phyloP scores from a whole-genome alignment of 2,329 filamentous ascomycete genomes.

The Talaromyces sp. region DNA sequence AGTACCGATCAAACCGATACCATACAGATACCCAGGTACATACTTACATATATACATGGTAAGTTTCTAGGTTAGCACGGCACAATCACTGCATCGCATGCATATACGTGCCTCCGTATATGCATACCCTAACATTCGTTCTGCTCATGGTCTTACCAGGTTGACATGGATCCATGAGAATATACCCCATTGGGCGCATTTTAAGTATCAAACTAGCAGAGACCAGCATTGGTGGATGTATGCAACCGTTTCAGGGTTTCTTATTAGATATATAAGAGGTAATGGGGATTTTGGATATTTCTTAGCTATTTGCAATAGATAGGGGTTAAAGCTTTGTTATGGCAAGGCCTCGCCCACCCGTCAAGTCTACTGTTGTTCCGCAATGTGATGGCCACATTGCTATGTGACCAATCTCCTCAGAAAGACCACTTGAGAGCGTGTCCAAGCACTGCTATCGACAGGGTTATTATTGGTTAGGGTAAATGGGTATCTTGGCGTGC shows the following conservation, averaged over 20 bases:
- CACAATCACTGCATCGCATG: neutral
- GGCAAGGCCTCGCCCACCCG: too few species aligned
- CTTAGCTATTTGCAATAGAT: neutral
- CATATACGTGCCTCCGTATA: neutral
- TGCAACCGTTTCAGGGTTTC: neutral
- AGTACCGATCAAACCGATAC: neutral
- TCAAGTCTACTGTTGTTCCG: neutral
- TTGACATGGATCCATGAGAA: neutral
- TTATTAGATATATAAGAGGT: neutral
- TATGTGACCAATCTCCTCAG: neutral
- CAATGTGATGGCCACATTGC: neutral
- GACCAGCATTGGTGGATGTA: neutral
- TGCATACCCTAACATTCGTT: neutral
- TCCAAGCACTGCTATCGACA: neutral
- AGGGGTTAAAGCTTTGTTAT: neutral
- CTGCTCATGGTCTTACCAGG: neutral
- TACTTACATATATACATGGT: neutral
- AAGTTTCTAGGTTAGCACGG: neutral
- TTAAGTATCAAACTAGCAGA: neutral
- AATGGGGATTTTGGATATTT: too few species aligned
- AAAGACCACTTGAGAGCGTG: neutral
- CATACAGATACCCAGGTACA: neutral
- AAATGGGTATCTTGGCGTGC: constrained; percentile 3
- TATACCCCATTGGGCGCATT: neutral
- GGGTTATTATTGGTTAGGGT: constrained; percentile 1